Percentiles rank a stretch among this genome's conserved stretches.
Evolutionary conservation across 176 grass and related monocot genomes (phyloP).

Genomic region (Tillandsia leiboldiana): DNA sequence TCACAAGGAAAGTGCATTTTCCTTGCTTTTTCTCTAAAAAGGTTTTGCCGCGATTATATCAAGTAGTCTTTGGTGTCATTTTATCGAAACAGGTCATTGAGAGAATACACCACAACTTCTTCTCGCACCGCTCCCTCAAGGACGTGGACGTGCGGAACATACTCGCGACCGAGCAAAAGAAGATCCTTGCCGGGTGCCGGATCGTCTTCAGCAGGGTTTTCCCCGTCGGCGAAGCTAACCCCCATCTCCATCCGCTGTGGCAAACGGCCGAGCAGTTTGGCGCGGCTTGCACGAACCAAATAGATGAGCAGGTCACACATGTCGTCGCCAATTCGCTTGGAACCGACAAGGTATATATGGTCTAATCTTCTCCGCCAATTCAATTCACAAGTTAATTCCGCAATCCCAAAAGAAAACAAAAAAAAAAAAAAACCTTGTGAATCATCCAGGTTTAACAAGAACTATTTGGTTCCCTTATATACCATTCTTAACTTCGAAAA

Average conservation of each 20-base stretch:
- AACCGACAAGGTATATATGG: conserved; percentile 59
- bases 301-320: conserved; percentile 86
- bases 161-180: conserved; percentile 76
- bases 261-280: conserved; percentile 94
- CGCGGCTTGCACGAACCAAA: conserved; percentile 63
- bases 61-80: conserved; percentile 8
- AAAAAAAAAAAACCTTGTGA: background rate
- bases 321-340: conserved; percentile 91
- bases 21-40: too few relatives aligned
- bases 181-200: conserved; percentile 67
- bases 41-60: background rate
- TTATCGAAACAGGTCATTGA: conserved; percentile 70
- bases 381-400: background rate
- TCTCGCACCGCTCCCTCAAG: conserved; percentile 62
- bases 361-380: background rate
- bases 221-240: conserved; percentile 66
- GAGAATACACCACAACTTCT: conserved; percentile 63
- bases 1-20: too few relatives aligned
- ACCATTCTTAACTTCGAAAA: too few relatives aligned
- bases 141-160: conserved; percentile 87
- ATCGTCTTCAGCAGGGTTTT: conserved; percentile 94
- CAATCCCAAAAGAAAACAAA: background rate
- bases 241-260: conserved; percentile 80
- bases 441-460: background rate
- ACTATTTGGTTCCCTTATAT: background rate